phyloP scores from a whole-genome alignment of 2,329 filamentous ascomycete genomes.

The Decorospora gaudefroyi region DNA sequence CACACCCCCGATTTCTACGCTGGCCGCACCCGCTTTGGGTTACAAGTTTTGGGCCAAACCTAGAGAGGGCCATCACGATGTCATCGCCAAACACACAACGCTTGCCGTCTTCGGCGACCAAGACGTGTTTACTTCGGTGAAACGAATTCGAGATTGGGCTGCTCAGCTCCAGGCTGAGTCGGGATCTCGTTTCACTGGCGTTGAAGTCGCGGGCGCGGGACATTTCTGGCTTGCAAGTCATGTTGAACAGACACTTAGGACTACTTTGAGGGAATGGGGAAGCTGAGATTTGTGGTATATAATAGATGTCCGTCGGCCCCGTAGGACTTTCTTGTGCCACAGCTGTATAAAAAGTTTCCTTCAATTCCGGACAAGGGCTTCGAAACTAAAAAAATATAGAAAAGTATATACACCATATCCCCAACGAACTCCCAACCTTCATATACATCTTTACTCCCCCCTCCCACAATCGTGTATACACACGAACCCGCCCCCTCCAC shows the following conservation, averaged over 20 bases:
- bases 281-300: slow-evolving; percentile 39
- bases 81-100: slow-evolving; percentile 49
- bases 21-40: slow-evolving; percentile 41
- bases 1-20: slow-evolving; percentile 49
- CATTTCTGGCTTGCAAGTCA: slow-evolving; percentile 57
- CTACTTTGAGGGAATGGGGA: slow-evolving; percentile 51
- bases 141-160: slow-evolving; percentile 70
- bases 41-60: slow-evolving; percentile 35
- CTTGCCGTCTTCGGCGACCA: slow-evolving; percentile 74
- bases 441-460: too few relatives aligned
- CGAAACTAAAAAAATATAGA: too few relatives aligned
- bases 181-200: slow-evolving; percentile 45
- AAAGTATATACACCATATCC: too few relatives aligned
- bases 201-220: slow-evolving; percentile 55
- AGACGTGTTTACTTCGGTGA: slow-evolving; percentile 72
- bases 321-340: too few relatives aligned
- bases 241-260: slow-evolving; percentile 48
- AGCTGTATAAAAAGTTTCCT: too few relatives aligned
- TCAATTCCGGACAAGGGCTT: too few relatives aligned
- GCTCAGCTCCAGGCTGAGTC: slow-evolving; percentile 53
- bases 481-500: too few relatives aligned
- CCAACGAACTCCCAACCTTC: too few relatives aligned
- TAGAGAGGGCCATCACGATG: slow-evolving; percentile 16
- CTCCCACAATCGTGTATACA: too few relatives aligned
- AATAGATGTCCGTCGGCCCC: too few relatives aligned